Evolutionary conservation across 371 early-diverging fungal genomes (phyloP).

Genomic region (Rhizopus delemar): DNA sequence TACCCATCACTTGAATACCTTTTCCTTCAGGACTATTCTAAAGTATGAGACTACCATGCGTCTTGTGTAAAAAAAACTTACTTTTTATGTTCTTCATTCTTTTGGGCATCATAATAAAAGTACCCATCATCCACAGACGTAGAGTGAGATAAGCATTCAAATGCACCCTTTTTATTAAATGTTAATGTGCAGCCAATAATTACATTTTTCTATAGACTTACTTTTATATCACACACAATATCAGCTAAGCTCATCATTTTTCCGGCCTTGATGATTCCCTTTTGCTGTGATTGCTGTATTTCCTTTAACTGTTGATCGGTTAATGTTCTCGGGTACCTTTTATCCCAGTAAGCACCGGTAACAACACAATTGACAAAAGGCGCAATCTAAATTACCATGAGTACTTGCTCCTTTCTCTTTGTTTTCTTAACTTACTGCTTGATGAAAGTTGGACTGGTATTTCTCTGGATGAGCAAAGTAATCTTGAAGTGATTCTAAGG

Average conservation of each 20-base stretch:
- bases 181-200: neutral
- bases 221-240: conserved; percentile 92
- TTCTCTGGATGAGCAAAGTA: conserved; percentile 80
- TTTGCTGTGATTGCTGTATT: conserved; percentile 63
- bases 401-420: neutral
- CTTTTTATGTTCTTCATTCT: conserved; percentile 71
- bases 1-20: conserved; percentile 93
- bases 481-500: conserved; percentile 59
- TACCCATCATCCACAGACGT: conserved; percentile 90
- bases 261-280: conserved; percentile 51
- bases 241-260: conserved; percentile 88
- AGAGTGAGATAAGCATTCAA: conserved; percentile 89
- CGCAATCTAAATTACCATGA: conserved; percentile 61
- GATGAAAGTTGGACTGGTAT: conserved; percentile 85
- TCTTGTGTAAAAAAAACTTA: conserved; percentile 26
- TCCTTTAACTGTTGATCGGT: conserved; percentile 75
- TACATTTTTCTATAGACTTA: conserved; percentile 30
- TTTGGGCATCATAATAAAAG: conserved; percentile 88
- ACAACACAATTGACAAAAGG: conserved; percentile 88
- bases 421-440: conserved; percentile 50
- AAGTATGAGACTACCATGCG: neutral
- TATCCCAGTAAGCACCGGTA: conserved; percentile 96
- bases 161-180: conserved; percentile 63
- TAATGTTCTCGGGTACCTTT: conserved; percentile 84
- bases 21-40: conserved; percentile 63